Percentiles rank a stretch among this genome's conserved stretches.
phyloP scores from a whole-genome alignment of 176 grass and related monocot genomes.

The Chrysopogon serrulatus region DNA sequence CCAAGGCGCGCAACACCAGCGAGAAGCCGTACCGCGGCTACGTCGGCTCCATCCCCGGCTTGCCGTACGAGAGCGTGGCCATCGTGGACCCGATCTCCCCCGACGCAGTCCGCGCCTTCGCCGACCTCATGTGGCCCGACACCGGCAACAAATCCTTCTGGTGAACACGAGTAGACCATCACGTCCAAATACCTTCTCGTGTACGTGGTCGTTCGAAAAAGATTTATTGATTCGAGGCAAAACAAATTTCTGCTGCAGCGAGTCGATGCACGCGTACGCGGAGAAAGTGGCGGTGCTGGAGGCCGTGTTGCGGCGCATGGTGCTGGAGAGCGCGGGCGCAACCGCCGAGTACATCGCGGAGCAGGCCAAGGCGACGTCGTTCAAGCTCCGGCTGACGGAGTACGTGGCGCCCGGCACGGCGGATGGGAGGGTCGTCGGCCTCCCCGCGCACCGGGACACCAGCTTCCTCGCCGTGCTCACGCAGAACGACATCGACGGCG shows the following conservation, averaged over 20 bases:
- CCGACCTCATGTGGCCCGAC: background rate
- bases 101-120: background rate
- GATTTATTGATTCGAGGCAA: too few species aligned
- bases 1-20: background rate
- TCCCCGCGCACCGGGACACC: conserved; percentile 2
- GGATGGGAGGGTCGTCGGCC: background rate
- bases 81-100: background rate
- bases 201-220: too few species aligned
- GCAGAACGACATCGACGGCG: conserved; percentile 6
- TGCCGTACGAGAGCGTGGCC: background rate
- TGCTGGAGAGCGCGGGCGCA: background rate
- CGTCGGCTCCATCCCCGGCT: background rate
- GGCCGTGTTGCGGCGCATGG: background rate
- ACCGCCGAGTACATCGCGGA: background rate
- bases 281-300: background rate
- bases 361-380: background rate
- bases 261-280: background rate
- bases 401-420: background rate
- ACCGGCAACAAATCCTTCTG: background rate
- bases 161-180: background rate
- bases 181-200: background rate
- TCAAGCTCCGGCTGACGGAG: background rate
- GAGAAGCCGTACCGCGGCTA: background rate
- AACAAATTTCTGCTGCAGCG: background rate
- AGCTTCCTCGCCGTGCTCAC: conserved; percentile 6